Evolutionary conservation across 1,284 basidiomycete species (phyloP).

Genomic region (Macrocystidia cucumis): DNA sequence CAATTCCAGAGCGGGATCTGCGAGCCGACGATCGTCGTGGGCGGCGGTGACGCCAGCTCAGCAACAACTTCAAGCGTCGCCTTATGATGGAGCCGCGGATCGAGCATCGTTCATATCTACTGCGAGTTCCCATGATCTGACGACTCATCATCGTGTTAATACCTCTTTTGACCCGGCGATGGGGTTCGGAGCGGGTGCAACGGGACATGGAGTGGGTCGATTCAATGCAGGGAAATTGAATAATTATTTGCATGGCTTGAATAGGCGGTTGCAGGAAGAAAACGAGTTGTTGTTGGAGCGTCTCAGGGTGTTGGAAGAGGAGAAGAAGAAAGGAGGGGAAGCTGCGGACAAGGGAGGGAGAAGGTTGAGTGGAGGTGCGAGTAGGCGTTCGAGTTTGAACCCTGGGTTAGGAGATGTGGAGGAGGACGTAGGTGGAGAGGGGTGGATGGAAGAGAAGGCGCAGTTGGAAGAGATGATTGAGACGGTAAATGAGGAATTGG

Average conservation of each 20-base stretch:
- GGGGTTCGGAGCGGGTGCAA: constrained; percentile 50
- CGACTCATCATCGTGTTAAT: constrained; percentile 71
- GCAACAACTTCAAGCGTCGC: constrained; percentile 12
- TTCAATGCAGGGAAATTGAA: constrained; percentile 82
- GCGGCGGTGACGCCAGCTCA: no score
- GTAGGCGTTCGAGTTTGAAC: constrained; percentile 41
- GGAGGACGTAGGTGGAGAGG: constrained; percentile 50
- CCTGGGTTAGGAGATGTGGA: constrained; percentile 47
- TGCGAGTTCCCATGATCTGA: constrained; percentile 78
- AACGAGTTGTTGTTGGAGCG: constrained; percentile 55
- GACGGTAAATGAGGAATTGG: constrained; percentile 39
- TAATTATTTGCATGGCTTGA: constrained; percentile 74
- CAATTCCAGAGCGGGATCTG: constrained; percentile 12
- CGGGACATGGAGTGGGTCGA: constrained; percentile 51
- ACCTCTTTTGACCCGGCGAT: constrained; percentile 78
- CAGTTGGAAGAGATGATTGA: constrained; percentile 42
- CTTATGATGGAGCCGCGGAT: constrained; percentile 28
- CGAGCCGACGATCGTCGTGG: constrained; percentile 14
- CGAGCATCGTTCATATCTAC: constrained; percentile 67
- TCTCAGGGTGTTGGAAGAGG: constrained; percentile 41
- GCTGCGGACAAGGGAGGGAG: constrained; percentile 10
- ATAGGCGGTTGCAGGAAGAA: constrained; percentile 73
- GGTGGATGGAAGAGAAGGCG: constrained; percentile 61
- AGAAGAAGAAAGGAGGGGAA: constrained; percentile 24
- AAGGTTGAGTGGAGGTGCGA: constrained; percentile 19